phyloP scores from a whole-genome alignment of 1,284 basidiomycete species.

The Cutaneotrichosporon sp. region DNA sequence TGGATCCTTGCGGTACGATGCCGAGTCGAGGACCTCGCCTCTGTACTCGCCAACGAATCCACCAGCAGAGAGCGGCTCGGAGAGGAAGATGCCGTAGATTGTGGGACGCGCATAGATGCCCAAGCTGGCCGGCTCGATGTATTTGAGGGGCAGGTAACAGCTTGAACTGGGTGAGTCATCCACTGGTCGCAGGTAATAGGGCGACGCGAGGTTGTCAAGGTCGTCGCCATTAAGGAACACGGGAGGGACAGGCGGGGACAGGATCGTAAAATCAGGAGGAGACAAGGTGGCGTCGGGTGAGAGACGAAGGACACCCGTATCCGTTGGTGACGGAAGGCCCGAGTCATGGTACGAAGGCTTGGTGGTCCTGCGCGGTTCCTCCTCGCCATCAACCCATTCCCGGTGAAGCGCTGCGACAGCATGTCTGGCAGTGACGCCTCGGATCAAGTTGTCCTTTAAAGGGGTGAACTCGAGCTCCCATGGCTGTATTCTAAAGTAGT shows the following conservation, averaged over 20 bases:
- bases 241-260: conserved; percentile 45
- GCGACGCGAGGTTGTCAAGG: conserved; percentile 24
- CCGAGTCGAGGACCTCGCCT: conserved; percentile 41
- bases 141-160: conserved; percentile 39
- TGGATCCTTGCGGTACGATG: conserved; percentile 48
- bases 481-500: conserved; percentile 35
- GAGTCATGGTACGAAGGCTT: conserved; percentile 28
- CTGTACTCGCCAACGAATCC: conserved; percentile 43
- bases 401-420: conserved; percentile 33
- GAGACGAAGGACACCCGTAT: conserved; percentile 33
- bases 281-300: conserved; percentile 33
- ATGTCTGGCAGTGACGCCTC: conserved; percentile 27
- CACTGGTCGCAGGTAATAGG: conserved; percentile 28
- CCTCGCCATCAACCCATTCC: conserved; percentile 41
- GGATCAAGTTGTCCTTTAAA: conserved; percentile 38
- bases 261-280: conserved; percentile 50
- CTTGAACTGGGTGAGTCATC: conserved; percentile 20
- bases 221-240: conserved; percentile 34
- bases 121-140: conserved; percentile 26
- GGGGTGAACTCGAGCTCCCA: conserved; percentile 47
- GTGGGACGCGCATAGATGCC: conserved; percentile 38
- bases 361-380: conserved; percentile 17
- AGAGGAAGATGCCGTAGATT: conserved; percentile 42
- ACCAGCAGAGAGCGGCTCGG: conserved; percentile 25
- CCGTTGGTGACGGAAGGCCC: conserved; percentile 43